Evolutionary conservation across 2,329 filamentous ascomycete genomes (phyloP), one percentile per base, ranked within the genome.

Genomic region (Aspergillus sp.): DNA sequence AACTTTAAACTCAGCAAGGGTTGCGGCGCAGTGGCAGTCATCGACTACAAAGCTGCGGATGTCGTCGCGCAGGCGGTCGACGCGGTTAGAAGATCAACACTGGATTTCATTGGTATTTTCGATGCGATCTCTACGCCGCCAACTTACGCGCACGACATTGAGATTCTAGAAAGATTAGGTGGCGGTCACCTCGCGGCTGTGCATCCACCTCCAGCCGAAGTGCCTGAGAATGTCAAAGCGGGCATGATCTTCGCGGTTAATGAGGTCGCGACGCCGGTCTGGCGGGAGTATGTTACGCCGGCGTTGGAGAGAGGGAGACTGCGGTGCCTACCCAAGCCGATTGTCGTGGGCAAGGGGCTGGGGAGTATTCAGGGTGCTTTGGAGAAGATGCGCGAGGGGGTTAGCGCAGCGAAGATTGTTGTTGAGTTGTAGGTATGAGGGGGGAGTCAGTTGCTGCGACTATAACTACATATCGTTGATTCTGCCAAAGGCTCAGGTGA

Each of bases 381-480:
- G 11, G 73, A 78, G 59, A 74, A 67, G 64, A 70, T 72, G 58
- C 77, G 72, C 66, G 69, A 68, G 50, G 79, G 78, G 25, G 77
- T 81, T 9, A 75, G 71, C 61, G 78, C 76, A 9, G 69, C 67
- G 62, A 81, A 80, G 66, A 65, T 81, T 11, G 76, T 79, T 3
- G 60, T 65, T 38, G 45, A 55, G 9, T 45, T 65, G 51, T 65
- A 57, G 25, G 25, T 28, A 19, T 19, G 19, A 19, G 19, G 19
- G 19, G 19, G 19, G 19, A 19, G 19, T 19, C 19, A 19, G 19
- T 2, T 19, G 2, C 19, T 19, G 19, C 19, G 19, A 19, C 19
- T 19, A 19, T 19, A 19, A 19, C 19, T 19, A 19, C 19, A 19
- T 19, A 19, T 19, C 19, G 19, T 19, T 19, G 19, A 19, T 19